Evolutionary conservation across 2,329 filamentous ascomycete species (phyloP).

Genomic region (Cercospora sp.): DNA sequence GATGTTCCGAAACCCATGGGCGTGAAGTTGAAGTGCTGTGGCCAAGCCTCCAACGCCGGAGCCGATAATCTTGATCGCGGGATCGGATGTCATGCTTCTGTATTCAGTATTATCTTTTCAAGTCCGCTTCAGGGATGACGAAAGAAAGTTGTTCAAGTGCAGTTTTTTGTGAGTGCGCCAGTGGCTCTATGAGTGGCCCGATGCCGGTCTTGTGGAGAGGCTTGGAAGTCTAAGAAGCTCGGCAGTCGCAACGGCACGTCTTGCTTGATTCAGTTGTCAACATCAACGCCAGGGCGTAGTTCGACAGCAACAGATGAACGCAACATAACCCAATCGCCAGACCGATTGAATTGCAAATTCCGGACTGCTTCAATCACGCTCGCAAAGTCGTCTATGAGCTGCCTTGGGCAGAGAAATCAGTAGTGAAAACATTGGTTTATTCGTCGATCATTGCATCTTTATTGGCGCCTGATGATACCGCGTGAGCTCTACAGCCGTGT

Average conservation of each 20-base stretch:
- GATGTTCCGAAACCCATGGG: constrained; percentile 52
- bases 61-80: constrained; percentile 49
- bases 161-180: not conserved
- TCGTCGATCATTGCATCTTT: not conserved
- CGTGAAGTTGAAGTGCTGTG: constrained; percentile 56
- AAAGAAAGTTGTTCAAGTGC: not conserved
- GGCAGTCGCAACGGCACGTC: constrained; percentile 5
- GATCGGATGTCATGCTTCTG: constrained; percentile 11
- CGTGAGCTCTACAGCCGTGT: not conserved
- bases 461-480: too few species aligned
- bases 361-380: not conserved
- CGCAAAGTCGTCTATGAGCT: not conserved
- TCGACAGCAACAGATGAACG: not conserved
- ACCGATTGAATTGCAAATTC: not conserved
- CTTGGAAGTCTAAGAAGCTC: constrained; percentile 2
- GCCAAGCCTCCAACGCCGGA: constrained; percentile 55
- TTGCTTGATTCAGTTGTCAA: not conserved
- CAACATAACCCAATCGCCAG: not conserved
- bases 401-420: not conserved
- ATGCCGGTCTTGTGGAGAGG: constrained; percentile 3
- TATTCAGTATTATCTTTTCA: not conserved
- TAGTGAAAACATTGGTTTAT: not conserved
- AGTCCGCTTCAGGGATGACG: not conserved
- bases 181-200: not conserved
- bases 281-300: not conserved